Evolutionary conservation across 352 stramenopile genomes (phyloP).

Genomic region (Pythium periplocum): DNA sequence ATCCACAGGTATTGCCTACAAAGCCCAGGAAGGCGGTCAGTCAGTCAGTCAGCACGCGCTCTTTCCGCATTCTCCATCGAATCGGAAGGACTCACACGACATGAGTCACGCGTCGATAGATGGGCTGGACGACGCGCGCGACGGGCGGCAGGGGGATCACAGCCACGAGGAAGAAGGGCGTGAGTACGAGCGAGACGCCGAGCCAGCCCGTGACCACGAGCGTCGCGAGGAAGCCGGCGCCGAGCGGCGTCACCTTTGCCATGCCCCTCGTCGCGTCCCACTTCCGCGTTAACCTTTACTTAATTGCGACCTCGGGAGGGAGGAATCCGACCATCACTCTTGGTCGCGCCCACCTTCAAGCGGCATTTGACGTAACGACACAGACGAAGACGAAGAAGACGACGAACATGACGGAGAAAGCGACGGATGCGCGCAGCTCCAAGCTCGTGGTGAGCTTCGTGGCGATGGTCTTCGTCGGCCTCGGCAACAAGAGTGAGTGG

Average conservation of each 20-base stretch:
- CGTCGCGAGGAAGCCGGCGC: slow-evolving; percentile 42
- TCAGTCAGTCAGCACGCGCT: not conserved
- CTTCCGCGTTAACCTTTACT: too few species aligned
- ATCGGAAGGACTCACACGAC: slow-evolving; percentile 35
- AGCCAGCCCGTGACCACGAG: slow-evolving; percentile 54
- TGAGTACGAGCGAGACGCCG: slow-evolving; percentile 44
- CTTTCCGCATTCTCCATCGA: not conserved
- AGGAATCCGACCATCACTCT: slow-evolving; percentile 13
- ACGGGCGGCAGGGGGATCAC: slow-evolving; percentile 20
- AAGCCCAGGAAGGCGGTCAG: not conserved
- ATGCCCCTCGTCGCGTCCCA: too few species aligned
- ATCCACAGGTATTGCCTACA: slow-evolving; percentile 78
- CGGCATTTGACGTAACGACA: not conserved
- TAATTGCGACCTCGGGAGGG: too few species aligned
- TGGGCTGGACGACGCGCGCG: slow-evolving; percentile 12
- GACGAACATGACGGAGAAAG: slow-evolving; percentile 7
- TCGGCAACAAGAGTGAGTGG: slow-evolving; percentile 78
- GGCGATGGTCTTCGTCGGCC: slow-evolving; percentile 75
- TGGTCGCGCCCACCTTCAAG: too few species aligned
- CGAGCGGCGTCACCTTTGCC: slow-evolving; percentile 15
- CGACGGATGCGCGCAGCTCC: slow-evolving; percentile 29
- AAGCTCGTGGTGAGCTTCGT: slow-evolving; percentile 80
- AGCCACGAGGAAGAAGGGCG: slow-evolving; percentile 46
- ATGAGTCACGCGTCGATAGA: slow-evolving; percentile 50
- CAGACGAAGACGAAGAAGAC: not conserved